These are phyloP conservation scores for Mrakiaceae sp. DNA, from an alignment of 1,284 basidiomycete genomes.

Conservation along the genomic window DNA sequence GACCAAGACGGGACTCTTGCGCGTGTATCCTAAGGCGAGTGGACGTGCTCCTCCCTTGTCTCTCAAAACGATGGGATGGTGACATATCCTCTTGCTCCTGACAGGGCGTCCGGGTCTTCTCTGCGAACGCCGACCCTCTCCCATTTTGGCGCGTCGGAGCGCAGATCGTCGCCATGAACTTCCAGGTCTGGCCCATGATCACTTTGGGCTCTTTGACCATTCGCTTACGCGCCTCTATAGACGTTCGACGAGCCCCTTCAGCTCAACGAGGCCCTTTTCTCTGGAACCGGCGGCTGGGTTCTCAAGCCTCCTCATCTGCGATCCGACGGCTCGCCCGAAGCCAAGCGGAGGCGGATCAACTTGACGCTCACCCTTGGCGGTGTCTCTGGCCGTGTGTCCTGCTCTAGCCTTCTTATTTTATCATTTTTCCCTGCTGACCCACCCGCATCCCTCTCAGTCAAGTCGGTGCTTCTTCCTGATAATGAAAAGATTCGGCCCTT, in stretches of 20 bases:
- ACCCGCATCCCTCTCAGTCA: too few species aligned
- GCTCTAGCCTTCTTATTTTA: too few species aligned
- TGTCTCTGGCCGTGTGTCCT: too few species aligned
- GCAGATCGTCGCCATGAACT: constrained; percentile 54
- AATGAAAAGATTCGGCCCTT: too few species aligned
- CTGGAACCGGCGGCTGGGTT: constrained; percentile 48
- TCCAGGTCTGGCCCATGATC: constrained; percentile 39
- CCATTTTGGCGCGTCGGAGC: constrained; percentile 47
- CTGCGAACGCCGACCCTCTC: constrained; percentile 31
- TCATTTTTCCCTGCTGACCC: too few species aligned
- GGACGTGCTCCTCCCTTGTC: neutral
- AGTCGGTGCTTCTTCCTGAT: too few species aligned
- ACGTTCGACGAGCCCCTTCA: constrained; percentile 28
- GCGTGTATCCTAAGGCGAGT: neutral
- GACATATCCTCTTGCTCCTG: too few species aligned
- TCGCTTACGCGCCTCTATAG: neutral
- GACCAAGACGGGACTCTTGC: neutral
- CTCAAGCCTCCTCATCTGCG: constrained; percentile 38
- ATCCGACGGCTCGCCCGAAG: neutral
- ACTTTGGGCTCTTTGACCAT: constrained; percentile 36
- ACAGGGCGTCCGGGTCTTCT: constrained; percentile 6
- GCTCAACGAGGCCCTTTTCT: constrained; percentile 54
- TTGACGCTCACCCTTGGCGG: too few species aligned
- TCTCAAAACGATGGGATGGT: neutral
- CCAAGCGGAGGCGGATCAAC: too few species aligned